These are phyloP conservation scores for Ensete ventricosum DNA, from an alignment of 176 grass and related monocot genomes.

Conservation along the genomic window DNA sequence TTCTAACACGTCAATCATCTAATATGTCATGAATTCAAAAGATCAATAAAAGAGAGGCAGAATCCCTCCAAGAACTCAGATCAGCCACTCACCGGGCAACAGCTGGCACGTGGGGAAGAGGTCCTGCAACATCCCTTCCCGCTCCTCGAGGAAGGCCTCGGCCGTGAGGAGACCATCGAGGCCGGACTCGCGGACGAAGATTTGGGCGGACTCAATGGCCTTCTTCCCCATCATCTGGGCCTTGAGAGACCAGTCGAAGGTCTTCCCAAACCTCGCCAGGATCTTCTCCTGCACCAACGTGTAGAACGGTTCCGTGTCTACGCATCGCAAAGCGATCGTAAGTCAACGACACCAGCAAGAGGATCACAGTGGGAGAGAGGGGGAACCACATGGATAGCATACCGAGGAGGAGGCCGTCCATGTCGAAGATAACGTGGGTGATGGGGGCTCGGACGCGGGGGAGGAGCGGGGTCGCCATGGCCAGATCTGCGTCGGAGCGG, in stretches of 20 bases:
- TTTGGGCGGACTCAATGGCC: conserved; percentile 58
- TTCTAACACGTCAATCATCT: no score
- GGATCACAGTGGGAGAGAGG: not conserved
- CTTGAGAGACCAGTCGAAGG: conserved; percentile 92
- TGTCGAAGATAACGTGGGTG: conserved; percentile 90
- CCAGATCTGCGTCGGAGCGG: not conserved
- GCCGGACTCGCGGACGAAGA: conserved; percentile 65
- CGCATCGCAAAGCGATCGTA: conserved; percentile 4
- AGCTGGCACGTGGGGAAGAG: conserved; percentile 65
- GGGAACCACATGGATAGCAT: not conserved
- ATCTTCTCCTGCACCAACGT: conserved; percentile 93
- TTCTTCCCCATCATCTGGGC: conserved; percentile 98
- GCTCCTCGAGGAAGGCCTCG: conserved; percentile 71
- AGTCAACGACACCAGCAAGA: not conserved
- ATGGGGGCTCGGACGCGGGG: conserved; percentile 14
- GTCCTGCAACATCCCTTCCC: conserved; percentile 70
- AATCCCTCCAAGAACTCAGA: no score
- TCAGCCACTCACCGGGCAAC: conserved; percentile 47
- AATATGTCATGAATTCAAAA: no score
- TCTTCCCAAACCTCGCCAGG: conserved; percentile 70
- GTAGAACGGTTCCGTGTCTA: conserved; percentile 93
- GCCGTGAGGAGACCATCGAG: conserved; percentile 59
- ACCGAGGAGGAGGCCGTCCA: conserved; percentile 89
- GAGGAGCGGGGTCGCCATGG: conserved; percentile 5
- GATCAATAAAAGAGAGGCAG: no score